Base-by-base conservation (phyloP, 108 stramenopile genomes). In the Cylindrotheca closterium region DNA sequence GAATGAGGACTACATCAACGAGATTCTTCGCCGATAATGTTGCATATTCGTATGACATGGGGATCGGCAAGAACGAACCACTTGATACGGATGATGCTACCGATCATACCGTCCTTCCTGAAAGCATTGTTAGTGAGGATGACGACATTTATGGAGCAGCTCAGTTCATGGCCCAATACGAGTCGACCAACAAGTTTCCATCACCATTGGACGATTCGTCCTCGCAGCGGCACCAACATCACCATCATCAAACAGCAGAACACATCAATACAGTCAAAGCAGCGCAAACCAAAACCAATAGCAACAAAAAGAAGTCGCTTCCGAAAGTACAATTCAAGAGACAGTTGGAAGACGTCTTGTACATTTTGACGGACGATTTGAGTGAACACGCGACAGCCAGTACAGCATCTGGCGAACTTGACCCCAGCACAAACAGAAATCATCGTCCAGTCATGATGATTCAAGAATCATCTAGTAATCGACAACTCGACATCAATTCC, bases 21-120 rank as follows among this genome's bases (percentile, higher is more conserved):
- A n/a, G n/a, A n/a, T n/a, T n/a, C n/a, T n/a, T n/a, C n/a, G n/a
- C n/a, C n/a, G n/a, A n/a, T n/a, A n/a, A n/a, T n/a, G n/a, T n/a
- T n/a, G n/a, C 37, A 15, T 42, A 42, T 42, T 42, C 37, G 7
- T 58, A 58, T 34, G 58, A 58, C 21, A n/a, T 58, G 22, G 58
- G 58, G 24, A 31, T 58, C 33, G 58, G 58, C 19, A 58, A 42
- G 58, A 58, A 58, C n/a, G n/a, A 1, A 37, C 58, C 58, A 17
- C 22, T 58, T 33, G 1, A 12, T 22, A 42, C 3, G 27, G 37
- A 1, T 34, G 5, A 30, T 17, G 56, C 28, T 1, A 57, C 1
- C 29, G 29, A 30, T 30, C n/a, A n/a, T n/a, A n/a, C n/a, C n/a
- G n/a, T n/a, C n/a, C n/a, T n/a, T n/a, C n/a, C n/a, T n/a, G n/a